These are phyloP conservation scores for Vicia faba DNA, from an alignment of 306 rosid genomes.

Conservation along the genomic window DNA sequence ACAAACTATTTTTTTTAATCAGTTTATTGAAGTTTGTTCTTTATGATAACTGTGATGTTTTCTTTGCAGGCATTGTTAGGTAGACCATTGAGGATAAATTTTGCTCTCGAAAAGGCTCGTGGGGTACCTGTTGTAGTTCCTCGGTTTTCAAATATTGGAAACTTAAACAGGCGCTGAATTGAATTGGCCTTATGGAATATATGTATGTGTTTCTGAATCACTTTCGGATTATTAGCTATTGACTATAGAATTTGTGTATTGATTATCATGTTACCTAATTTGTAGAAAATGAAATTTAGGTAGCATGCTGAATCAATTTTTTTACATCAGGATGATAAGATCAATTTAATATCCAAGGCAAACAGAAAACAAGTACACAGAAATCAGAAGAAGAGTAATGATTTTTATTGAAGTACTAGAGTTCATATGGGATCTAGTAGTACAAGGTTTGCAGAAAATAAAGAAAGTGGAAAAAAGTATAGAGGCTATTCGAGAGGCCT, in stretches of 20 bases:
- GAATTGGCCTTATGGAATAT: conserved; percentile 21
- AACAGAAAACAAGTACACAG: too few relatives aligned
- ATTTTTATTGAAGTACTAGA: too few relatives aligned
- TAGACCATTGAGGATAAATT: conserved; percentile 75
- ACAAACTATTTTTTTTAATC: background rate
- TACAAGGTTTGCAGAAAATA: too few relatives aligned
- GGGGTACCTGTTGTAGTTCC: conserved; percentile 82
- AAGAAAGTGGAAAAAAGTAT: too few relatives aligned
- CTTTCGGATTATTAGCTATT: background rate
- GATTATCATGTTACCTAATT: background rate
- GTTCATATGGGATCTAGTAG: too few relatives aligned
- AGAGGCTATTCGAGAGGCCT: too few relatives aligned
- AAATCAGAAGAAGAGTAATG: too few relatives aligned
- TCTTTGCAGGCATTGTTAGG: conserved; percentile 76
- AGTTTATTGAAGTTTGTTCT: conserved; percentile 8
- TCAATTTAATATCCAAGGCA: too few relatives aligned
- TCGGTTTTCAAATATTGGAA: conserved; percentile 53
- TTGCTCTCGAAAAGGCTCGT: conserved; percentile 74
- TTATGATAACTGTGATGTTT: conserved; percentile 22
- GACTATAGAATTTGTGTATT: conserved; percentile 12
- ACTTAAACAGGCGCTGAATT: conserved; percentile 21
- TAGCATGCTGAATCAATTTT: background rate
- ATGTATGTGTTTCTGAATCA: background rate
- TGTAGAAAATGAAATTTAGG: too few relatives aligned
- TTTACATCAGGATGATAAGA: background rate